Evolutionary conservation across 176 grass and related monocot genomes (phyloP).

Genomic region (Miscanthus lutarioriparius): DNA sequence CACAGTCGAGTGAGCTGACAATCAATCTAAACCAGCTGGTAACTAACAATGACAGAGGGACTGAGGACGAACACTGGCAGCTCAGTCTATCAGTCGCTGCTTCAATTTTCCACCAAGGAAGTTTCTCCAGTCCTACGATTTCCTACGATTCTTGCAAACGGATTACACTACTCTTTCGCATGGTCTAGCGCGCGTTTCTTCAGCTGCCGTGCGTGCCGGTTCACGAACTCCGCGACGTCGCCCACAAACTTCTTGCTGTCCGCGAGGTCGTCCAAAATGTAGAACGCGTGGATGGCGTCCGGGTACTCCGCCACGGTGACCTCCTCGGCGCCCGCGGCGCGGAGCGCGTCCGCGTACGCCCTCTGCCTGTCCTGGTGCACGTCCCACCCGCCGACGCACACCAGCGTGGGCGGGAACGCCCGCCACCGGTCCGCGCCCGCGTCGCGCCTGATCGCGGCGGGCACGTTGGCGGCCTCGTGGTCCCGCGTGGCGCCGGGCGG

Average conservation of each 20-base stretch:
- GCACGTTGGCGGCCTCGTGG: constrained; percentile 57
- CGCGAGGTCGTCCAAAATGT: constrained; percentile 29
- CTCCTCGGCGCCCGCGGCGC: constrained; percentile 3
- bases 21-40: neutral
- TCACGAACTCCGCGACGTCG: constrained; percentile 48
- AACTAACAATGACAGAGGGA: neutral
- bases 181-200: neutral
- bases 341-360: constrained; percentile 37
- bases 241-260: constrained; percentile 25
- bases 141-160: neutral
- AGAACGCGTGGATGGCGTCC: constrained; percentile 52
- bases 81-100: neutral
- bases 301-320: constrained; percentile 43
- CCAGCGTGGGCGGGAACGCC: constrained; percentile 48
- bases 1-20: neutral
- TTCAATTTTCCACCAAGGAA: neutral
- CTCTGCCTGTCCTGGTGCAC: constrained; percentile 58
- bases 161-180: neutral
- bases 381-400: constrained; percentile 57
- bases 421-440: neutral
- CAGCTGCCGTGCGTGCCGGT: neutral
- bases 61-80: neutral
- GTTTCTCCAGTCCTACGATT: neutral
- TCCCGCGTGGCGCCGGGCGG: constrained; percentile 46
- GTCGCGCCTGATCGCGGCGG: constrained; percentile 7